Conservation (phyloP, 2,329 filamentous ascomycete genomes). For the Ceratocystiopsis minuta region DNA sequence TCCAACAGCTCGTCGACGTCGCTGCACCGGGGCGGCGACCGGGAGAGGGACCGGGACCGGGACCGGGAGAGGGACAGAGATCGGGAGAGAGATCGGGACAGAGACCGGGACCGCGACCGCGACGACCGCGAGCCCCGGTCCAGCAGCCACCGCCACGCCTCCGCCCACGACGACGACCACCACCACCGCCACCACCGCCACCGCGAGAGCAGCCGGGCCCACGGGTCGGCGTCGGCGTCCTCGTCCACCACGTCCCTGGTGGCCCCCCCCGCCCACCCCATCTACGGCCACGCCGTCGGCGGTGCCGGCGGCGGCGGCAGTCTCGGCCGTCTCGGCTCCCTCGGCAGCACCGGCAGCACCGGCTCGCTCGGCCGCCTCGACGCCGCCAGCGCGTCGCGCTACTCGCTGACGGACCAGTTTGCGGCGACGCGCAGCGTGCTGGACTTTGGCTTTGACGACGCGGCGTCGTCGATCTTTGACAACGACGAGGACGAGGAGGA, state of each 20-base stretch:
- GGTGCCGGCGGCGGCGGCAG: neutral
- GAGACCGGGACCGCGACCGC: too few species aligned
- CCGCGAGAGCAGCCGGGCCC: too few species aligned
- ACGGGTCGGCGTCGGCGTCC: too few species aligned
- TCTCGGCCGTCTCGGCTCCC: neutral
- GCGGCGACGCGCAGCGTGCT: constrained; percentile 27
- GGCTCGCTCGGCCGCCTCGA: neutral
- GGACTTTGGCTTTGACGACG: constrained; percentile 29
- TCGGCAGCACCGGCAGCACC: constrained; percentile 5
- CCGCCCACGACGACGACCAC: too few species aligned
- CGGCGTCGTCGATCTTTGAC: constrained; percentile 23
- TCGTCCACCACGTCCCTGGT: neutral
- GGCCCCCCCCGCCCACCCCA: neutral
- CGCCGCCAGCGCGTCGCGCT: constrained; percentile 23
- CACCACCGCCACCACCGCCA: neutral
- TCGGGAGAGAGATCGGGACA: too few species aligned
- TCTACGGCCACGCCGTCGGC: neutral
- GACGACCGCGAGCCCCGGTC: too few species aligned
- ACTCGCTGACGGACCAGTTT: constrained; percentile 30
- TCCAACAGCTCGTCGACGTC: constrained; percentile 7
- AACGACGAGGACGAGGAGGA: neutral
- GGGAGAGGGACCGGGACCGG: neutral
- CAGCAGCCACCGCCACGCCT: too few species aligned
- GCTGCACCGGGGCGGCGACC: constrained; percentile 2
- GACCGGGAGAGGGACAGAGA: neutral